Evolutionary conservation across 306 rosid genomes (phyloP), one percentile per base, ranked within the genome.

Genomic region (Malus orientalis): DNA sequence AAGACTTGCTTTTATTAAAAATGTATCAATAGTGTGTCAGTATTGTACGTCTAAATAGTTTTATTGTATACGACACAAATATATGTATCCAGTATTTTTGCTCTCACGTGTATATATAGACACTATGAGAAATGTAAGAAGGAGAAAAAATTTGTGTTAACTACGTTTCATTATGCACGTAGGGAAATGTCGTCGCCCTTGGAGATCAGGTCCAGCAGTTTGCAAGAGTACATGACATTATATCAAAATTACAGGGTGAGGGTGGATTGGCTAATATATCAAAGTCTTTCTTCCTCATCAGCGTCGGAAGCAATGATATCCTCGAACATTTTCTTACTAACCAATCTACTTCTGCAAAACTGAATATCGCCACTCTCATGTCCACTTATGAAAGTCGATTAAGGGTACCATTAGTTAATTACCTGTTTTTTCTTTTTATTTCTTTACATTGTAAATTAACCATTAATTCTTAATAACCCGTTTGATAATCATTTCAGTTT

Each of bases 221-320:
- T 55, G 27, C 36, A n/a, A 36, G 8, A 4, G 76, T 77, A 19
- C 67, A 71, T 36, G 27, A 70, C 44, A 40, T 38, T 1, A 27
- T 44, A 20, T 45, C 51, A 8, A 53, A 67, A 27, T 6, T 60
- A 25, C 15, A 73, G n/a, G 79, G 79, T 10, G 44, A 62, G 11
- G 20, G 4, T 51, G 76, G 79, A 0, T 16, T 58, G 20, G 58
- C 67, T 10, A 71, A 57, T 32, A 18, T 77, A 32, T 67, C 67
- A n/a, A 67, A 71, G 67, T 81, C 85, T 10, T 57, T 81, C 57
- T 76, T 81, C 23, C 62, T 73, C 68, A 36, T 73, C 71, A 82
- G 76, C 67, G 79, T 73, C 11, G 85, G 82, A 59, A 60, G 79
- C 76, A 82, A 67, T 53, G 76, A 77, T 79, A 73, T 82, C 23